Evolutionary conservation across 2,329 filamentous ascomycete genomes (phyloP).

Genomic region (Xylariaceae sp.): DNA sequence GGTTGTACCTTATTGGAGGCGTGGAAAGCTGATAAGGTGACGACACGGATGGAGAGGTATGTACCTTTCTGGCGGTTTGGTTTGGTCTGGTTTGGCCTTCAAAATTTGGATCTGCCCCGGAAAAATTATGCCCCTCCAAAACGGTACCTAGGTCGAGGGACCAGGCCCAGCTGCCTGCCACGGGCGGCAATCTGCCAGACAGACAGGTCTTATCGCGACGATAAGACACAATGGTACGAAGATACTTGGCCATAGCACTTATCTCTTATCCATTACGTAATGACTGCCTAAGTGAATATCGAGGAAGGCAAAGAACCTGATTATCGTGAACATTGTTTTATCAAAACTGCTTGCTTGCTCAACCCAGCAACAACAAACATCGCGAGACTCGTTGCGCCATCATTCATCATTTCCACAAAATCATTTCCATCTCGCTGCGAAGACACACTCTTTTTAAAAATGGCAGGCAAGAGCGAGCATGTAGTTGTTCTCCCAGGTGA

Average conservation of each 20-base stretch:
- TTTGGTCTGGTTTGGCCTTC: constrained; percentile 5
- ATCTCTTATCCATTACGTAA: constrained; percentile 1
- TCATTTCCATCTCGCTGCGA: constrained; percentile 6
- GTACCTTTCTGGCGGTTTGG: neutral
- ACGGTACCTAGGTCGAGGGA: neutral
- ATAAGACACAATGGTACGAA: neutral
- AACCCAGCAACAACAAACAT: no score
- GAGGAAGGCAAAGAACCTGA: no score
- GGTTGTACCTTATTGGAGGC: constrained; percentile 6
- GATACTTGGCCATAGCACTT: neutral
- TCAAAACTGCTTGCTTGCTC: no score
- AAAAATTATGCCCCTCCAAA: constrained; percentile 30
- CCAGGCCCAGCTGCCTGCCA: constrained; percentile 11
- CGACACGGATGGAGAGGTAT: constrained; percentile 10
- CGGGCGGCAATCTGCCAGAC: constrained; percentile 1
- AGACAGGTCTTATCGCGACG: neutral
- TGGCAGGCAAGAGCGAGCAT: constrained; percentile 47
- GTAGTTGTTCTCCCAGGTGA: constrained; percentile 79
- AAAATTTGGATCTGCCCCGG: constrained; percentile 22
- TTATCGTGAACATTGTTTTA: no score
- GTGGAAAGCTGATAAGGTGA: constrained; percentile 3
- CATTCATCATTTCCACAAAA: neutral
- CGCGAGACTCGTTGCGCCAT: no score
- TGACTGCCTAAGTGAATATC: constrained; percentile 2
- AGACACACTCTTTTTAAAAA: constrained; percentile 31